Evolutionary conservation across 768 basidiomycete genomes (phyloP).

Genomic region (Agaricus blazei): DNA sequence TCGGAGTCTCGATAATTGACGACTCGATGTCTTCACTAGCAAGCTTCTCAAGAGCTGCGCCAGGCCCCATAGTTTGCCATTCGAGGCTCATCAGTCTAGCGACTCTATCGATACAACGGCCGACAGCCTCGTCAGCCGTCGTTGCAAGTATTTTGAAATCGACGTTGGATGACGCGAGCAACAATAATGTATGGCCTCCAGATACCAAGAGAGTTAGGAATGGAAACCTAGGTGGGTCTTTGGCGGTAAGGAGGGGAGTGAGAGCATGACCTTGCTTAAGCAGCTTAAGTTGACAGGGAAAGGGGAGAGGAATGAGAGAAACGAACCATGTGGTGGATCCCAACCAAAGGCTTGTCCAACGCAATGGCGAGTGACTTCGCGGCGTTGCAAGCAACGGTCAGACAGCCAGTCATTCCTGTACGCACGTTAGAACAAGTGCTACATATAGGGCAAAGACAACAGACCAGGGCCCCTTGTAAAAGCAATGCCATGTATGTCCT

Average conservation of each 20-base stretch:
- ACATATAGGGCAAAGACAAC: slow-evolving; percentile 6
- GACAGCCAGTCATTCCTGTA: slow-evolving; percentile 73
- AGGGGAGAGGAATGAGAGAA: background rate
- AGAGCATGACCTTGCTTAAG: slow-evolving; percentile 89
- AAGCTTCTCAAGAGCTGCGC: slow-evolving; percentile 77
- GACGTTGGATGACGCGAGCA: slow-evolving; percentile 58
- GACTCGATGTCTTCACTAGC: slow-evolving; percentile 34
- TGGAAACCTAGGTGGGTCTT: slow-evolving; percentile 57
- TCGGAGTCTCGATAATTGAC: slow-evolving; percentile 24
- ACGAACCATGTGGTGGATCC: slow-evolving; percentile 92
- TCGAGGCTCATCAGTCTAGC: slow-evolving; percentile 64
- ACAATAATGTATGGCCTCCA: slow-evolving; percentile 90
- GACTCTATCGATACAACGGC: slow-evolving; percentile 81
- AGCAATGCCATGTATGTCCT: slow-evolving; percentile 80
- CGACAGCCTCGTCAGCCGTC: slow-evolving; percentile 71
- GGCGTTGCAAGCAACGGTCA: slow-evolving; percentile 73
- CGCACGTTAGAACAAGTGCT: slow-evolving; percentile 5
- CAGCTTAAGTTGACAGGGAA: background rate
- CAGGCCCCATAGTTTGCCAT: slow-evolving; percentile 61
- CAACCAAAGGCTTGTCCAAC: slow-evolving; percentile 72
- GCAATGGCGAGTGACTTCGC: slow-evolving; percentile 85
- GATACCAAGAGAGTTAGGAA: slow-evolving; percentile 87
- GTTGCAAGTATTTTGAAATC: slow-evolving; percentile 69
- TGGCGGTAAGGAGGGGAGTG: slow-evolving; percentile 64
- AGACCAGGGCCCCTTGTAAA: slow-evolving; percentile 85